These are phyloP conservation scores for Hammondia hammondi DNA, from an alignment of 169 alveolate genomes.

Conservation along the genomic window DNA sequence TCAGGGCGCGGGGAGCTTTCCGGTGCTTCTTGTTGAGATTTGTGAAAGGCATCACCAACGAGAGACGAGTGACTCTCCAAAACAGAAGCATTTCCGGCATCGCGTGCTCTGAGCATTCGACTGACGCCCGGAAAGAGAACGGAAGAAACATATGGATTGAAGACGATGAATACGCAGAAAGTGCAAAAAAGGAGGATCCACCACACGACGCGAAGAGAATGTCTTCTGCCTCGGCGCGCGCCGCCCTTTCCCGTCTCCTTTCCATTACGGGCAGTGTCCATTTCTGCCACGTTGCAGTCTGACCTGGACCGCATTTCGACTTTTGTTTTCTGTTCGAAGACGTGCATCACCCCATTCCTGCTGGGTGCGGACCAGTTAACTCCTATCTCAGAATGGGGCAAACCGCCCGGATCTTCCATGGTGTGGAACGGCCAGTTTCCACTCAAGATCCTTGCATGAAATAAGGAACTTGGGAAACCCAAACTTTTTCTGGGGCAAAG, in stretches of 20 bases:
- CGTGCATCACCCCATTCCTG: neutral
- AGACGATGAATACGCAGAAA: constrained; percentile 24
- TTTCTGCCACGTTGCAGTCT: neutral
- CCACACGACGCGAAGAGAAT: constrained; percentile 22
- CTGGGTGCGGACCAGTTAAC: neutral
- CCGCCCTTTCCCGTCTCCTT: neutral
- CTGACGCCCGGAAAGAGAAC: neutral
- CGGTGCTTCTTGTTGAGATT: neutral
- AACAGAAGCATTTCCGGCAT: neutral
- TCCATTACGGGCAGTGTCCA: neutral
- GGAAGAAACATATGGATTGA: constrained; percentile 5
- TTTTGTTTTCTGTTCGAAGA: neutral
- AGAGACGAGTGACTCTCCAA: neutral
- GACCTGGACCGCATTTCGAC: neutral
- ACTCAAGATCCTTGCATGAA: neutral
- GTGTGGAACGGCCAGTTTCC: neutral
- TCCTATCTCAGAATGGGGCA: neutral
- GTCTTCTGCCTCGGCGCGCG: neutral
- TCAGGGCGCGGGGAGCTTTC: neutral
- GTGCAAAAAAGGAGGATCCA: constrained; percentile 2
- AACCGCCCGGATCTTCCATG: neutral
- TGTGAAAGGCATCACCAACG: neutral
- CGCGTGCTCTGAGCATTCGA: neutral
- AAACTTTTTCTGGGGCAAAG: neutral
- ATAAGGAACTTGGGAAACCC: neutral